phyloP scores from a whole-genome alignment of 2,329 filamentous ascomycete species.

The Pochonia chlamydosporia region DNA sequence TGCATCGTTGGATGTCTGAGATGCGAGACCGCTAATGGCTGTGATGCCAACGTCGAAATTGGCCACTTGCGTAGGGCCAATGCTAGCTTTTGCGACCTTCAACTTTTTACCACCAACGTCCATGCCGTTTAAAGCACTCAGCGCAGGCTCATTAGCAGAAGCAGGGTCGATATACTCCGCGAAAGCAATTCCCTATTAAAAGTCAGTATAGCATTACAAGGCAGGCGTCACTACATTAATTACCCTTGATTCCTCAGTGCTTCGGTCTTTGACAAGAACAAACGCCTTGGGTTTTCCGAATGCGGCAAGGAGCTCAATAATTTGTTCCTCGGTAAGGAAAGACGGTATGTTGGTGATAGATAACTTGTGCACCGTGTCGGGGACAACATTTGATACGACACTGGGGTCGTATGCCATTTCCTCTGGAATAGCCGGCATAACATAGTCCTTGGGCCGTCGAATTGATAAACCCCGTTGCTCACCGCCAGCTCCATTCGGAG shows the following conservation, averaged over 20 bases:
- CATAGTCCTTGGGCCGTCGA: constrained; percentile 91
- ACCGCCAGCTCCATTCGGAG: constrained; percentile 47
- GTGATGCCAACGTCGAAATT: constrained; percentile 94
- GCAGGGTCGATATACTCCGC: constrained; percentile 82
- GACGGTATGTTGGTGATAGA: constrained; percentile 83
- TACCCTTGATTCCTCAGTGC: constrained; percentile 82
- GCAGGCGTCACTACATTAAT: constrained; percentile 23
- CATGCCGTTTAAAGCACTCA: constrained; percentile 90
- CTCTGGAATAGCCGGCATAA: constrained; percentile 75
- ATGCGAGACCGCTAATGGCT: constrained; percentile 95
- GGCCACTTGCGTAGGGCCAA: constrained; percentile 87
- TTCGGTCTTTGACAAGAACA: constrained; percentile 78
- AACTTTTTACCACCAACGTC: constrained; percentile 82
- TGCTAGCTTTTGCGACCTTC: constrained; percentile 82
- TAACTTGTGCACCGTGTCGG: constrained; percentile 93
- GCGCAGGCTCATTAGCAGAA: constrained; percentile 69
- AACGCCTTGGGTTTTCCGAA: constrained; percentile 95
- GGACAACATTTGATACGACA: constrained; percentile 71
- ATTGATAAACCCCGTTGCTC: constrained; percentile 62
- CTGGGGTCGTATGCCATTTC: constrained; percentile 70
- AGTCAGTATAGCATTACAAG: not conserved
- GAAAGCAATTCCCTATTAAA: constrained; percentile 79
- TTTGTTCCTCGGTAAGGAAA: constrained; percentile 86
- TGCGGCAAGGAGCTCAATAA: constrained; percentile 80
- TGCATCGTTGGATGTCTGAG: constrained; percentile 72